Evolutionary conservation across 2,329 filamentous ascomycete species (phyloP).

Genomic region (Erysiphe pulchra): DNA sequence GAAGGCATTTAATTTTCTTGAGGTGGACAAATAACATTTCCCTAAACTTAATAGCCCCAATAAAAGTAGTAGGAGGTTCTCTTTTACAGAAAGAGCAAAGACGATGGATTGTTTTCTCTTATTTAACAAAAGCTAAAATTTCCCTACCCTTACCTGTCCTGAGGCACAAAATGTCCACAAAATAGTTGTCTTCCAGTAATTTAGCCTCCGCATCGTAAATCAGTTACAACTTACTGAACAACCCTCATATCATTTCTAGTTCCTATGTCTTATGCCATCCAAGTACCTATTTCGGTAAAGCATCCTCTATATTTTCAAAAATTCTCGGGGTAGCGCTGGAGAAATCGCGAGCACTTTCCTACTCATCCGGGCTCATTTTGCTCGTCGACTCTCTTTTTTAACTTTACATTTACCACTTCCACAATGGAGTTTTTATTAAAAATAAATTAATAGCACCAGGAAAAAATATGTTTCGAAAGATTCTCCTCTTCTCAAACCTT

Average conservation of each 20-base stretch:
- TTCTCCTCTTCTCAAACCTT: neutral
- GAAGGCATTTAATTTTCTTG: no score
- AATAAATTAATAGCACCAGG: neutral
- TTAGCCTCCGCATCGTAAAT: neutral
- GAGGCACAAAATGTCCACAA: no score
- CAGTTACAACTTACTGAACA: neutral
- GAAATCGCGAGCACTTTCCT: neutral
- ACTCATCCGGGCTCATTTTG: neutral
- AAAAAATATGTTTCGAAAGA: neutral
- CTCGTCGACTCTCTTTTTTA: neutral
- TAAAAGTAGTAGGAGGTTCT: no score
- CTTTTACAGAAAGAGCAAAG: no score
- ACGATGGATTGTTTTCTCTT: no score
- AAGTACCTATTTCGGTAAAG: neutral
- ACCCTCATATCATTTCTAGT: neutral
- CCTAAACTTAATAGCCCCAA: no score
- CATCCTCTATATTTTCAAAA: neutral
- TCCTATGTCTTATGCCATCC: neutral
- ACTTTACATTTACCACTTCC: neutral
- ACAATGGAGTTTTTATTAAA: neutral
- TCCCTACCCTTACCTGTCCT: no score
- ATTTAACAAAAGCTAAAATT: no score
- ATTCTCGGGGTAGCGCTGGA: neutral
- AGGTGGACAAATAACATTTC: no score
- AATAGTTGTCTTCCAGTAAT: no score